phyloP scores from a whole-genome alignment of 2,329 filamentous ascomycete species.

The Aureobasidium zeae region DNA sequence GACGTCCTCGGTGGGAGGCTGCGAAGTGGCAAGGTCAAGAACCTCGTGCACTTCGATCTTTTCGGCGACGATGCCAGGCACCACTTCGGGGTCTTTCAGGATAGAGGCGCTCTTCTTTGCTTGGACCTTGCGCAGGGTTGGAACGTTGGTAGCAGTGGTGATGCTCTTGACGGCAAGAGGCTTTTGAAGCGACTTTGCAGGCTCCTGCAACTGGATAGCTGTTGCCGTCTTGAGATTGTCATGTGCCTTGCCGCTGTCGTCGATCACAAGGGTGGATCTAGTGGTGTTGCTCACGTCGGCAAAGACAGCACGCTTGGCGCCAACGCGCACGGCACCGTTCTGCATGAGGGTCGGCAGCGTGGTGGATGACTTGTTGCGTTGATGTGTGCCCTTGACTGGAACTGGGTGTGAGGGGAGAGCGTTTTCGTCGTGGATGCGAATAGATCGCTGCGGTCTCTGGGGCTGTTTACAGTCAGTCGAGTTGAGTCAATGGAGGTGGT shows the following conservation, averaged over 20 bases:
- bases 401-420: constrained; percentile 31
- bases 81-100: constrained; percentile 40
- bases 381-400: constrained; percentile 54
- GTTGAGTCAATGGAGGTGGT: background rate
- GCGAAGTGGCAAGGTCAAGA: background rate
- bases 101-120: constrained; percentile 46
- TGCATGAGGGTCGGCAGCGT: constrained; percentile 49
- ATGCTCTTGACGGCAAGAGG: constrained; percentile 31
- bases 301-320: constrained; percentile 68
- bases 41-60: background rate
- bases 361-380: constrained; percentile 70
- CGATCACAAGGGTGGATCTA: constrained; percentile 37
- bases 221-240: constrained; percentile 26
- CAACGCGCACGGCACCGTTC: constrained; percentile 50
- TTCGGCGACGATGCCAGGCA: background rate
- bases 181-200: constrained; percentile 52
- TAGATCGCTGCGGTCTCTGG: constrained; percentile 51
- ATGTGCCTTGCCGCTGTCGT: constrained; percentile 45
- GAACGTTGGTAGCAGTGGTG: constrained; percentile 9
- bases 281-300: constrained; percentile 70
- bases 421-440: constrained; percentile 63
- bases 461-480: constrained; percentile 11
- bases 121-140: constrained; percentile 38
- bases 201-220: constrained; percentile 19
- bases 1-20: constrained; percentile 1